phyloP scores from a whole-genome alignment of 2,329 filamentous ascomycete species.

The Rhinocladiella similis region DNA sequence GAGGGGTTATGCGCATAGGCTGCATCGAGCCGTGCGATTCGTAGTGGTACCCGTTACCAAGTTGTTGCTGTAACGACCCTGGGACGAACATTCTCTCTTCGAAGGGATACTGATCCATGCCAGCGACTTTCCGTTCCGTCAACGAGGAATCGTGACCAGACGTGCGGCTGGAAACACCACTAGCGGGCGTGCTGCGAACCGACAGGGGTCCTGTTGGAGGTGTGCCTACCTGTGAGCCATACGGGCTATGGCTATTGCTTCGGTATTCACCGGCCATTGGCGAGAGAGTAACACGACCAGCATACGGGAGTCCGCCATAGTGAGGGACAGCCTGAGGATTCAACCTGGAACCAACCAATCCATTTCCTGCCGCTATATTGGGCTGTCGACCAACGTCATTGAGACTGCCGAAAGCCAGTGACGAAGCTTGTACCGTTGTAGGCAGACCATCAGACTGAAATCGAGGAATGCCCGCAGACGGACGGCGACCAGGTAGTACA shows the following conservation, averaged over 20 bases:
- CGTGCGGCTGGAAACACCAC: slow-evolving; percentile 38
- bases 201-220: slow-evolving; percentile 40
- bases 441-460: slow-evolving; percentile 6
- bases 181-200: slow-evolving; percentile 46
- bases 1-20: slow-evolving; percentile 34
- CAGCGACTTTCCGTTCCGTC: slow-evolving; percentile 51
- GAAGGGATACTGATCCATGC: slow-evolving; percentile 37
- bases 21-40: slow-evolving; percentile 35
- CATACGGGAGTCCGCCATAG: slow-evolving; percentile 42
- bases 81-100: slow-evolving; percentile 17
- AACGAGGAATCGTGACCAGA: slow-evolving; percentile 45
- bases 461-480: slow-evolving; percentile 5
- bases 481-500: slow-evolving; percentile 6
- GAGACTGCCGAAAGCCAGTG: slow-evolving; percentile 28
- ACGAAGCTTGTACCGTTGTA: neutral
- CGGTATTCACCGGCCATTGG: slow-evolving; percentile 47
- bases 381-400: slow-evolving; percentile 33
- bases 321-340: slow-evolving; percentile 34
- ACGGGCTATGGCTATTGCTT: slow-evolving; percentile 45
- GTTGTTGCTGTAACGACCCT: slow-evolving; percentile 31
- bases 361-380: slow-evolving; percentile 30
- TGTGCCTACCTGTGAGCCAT: slow-evolving; percentile 48
- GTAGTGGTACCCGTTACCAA: slow-evolving; percentile 34
- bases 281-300: slow-evolving; percentile 45
- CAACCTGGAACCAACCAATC: slow-evolving; percentile 34